These are phyloP conservation scores for Lyophyllum atratum DNA, from an alignment of 768 basidiomycete species.

Conservation along the genomic window DNA sequence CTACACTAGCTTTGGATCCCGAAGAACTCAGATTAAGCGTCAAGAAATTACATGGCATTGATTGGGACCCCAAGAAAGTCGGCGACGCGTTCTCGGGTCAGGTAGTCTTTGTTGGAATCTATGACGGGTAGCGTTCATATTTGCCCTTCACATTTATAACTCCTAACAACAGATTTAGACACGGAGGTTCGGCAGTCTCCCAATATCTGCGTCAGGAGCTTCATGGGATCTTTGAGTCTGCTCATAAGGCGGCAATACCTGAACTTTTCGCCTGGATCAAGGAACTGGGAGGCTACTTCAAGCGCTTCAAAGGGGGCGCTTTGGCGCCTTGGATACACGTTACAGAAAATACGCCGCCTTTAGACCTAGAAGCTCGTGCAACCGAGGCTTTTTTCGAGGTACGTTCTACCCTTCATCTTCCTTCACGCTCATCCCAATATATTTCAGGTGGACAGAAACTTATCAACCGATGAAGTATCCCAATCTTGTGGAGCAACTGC, in stretches of 20 bases:
- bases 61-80: slow-evolving; percentile 70
- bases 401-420: slow-evolving; percentile 20
- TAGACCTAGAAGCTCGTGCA: slow-evolving; percentile 84
- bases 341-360: slow-evolving; percentile 31
- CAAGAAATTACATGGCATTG: slow-evolving; percentile 58
- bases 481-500: slow-evolving; percentile 87
- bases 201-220: slow-evolving; percentile 84
- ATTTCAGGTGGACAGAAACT: slow-evolving; percentile 69
- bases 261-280: slow-evolving; percentile 78
- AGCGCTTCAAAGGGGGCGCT: slow-evolving; percentile 81
- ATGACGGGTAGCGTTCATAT: slow-evolving; percentile 72
- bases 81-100: slow-evolving; percentile 66
- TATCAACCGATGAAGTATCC: slow-evolving; percentile 69
- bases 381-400: slow-evolving; percentile 89
- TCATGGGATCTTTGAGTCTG: slow-evolving; percentile 83
- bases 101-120: slow-evolving; percentile 86
- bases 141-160: neutral
- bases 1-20: slow-evolving; percentile 73
- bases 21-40: slow-evolving; percentile 70
- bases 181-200: slow-evolving; percentile 90
- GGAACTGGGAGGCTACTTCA: slow-evolving; percentile 88
- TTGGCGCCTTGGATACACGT: slow-evolving; percentile 65
- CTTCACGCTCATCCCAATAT: slow-evolving; percentile 7
- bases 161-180: slow-evolving; percentile 45
- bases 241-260: slow-evolving; percentile 68